Base-by-base conservation (phyloP, 2,329 filamentous ascomycete genomes). In the Huntiella moniliformis region DNA sequence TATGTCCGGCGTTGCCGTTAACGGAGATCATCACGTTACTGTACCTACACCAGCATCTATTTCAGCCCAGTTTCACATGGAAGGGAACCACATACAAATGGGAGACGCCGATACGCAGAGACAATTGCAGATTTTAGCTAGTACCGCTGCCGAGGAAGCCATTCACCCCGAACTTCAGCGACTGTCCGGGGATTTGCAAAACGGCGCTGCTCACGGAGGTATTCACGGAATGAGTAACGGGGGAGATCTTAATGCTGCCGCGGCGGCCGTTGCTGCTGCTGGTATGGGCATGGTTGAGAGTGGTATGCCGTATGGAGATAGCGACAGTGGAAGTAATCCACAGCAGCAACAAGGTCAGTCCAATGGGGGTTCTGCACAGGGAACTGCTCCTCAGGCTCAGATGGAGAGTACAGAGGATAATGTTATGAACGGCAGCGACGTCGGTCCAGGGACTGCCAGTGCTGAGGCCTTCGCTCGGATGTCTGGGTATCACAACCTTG, bases 401-500 rank as follows among this genome's bases (percentile, higher is more conserved):
- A 28, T 28, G 22, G 22, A 28, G 10, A 28, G 22, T 28, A 10
- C 22, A 3, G 22, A 28, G 7, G 22, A 28, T 10, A 28, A 28
- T 28, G 22, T 6, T 7, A 28, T 28, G 40, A 42, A 34, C 12
- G 16, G 11, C 15, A 13, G 16, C 10, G 22, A 12, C 12, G n/a
- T 34, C 10, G n/a, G 13, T 34, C 17, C 40, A 32, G 40, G 28
- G 13, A 16, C 28, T 37, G 55, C 51, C 48, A 66, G 64, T 4
- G 71, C 69, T 1, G 67, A 67, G 46, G 60, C 66, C 4, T 55
- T 73, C 12, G 68, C 70, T 5, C 55, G 56, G 10, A 60, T 64
- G 38, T 64, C 62, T 1, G 71, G 70, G 38, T 72, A 73, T 48
- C 50, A 53, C 5, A 55, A 57, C 2, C 60, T 74, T 17, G 61